Base-by-base conservation (phyloP, 164 flowering plant genomes). In the Cinnamomum chago region DNA sequence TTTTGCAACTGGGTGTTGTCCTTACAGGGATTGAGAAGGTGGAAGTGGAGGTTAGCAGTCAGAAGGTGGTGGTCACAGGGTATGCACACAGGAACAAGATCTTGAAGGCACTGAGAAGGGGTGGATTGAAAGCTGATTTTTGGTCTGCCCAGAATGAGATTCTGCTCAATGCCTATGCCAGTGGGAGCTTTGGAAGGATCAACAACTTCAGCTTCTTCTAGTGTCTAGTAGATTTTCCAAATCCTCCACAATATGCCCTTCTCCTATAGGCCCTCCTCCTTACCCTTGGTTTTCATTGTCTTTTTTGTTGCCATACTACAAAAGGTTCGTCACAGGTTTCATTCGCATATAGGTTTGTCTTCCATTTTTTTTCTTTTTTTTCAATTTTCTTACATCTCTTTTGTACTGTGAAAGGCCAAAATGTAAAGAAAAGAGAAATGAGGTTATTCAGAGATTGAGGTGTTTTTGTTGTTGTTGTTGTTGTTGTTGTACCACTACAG, bases 121-220 rank as follows among this genome's bases (percentile, higher is more conserved):
- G 81, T 18, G 92, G 92, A 6, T 55, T 89, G 58, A 89, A 80
- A 84, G 89, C 90, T 20, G 92, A 89, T 14, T 86, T 87, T 80
- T 89, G 92, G 92, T 87, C 87, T 70, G 80, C 85, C 18, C 90
- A 86, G 33, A 87, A 86, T 77, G 90, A 89, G 78, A 72, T 81
- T 20, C 84, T 88, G 13, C 90, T 89, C 40, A 80, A 73, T 77
- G 88, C 87, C 52, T 89, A 86, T 73, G 89, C 88, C 30, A 73
- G 76, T 58, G 77, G 83, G 17, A 82, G 81, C 30, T 82, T 73
- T 67, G 82, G 79, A 58, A 67, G 67, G 84, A 74, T 85, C 81
- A 82, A 79, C 83, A 83, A 79, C 79, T 84, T 84, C 83, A 82
- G 64, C 81, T 82, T 86, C 81, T 82, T 83, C 83, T 88, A 82